phyloP scores from a whole-genome alignment of 1,284 basidiomycete species.

The Apiotrichum siamense region DNA sequence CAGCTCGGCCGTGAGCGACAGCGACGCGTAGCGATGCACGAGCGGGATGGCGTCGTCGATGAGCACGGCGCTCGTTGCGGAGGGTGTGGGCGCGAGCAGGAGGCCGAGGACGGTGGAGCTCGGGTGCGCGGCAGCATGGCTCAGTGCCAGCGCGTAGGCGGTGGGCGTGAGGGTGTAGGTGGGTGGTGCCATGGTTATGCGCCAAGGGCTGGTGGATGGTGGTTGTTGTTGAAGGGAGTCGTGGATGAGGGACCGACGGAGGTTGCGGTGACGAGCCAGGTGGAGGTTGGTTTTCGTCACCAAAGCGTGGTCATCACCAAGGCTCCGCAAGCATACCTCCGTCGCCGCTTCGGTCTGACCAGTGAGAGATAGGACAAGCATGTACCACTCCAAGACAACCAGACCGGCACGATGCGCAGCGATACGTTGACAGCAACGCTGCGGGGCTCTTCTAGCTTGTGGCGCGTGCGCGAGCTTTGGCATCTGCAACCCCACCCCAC shows the following conservation, averaged over 20 bases:
- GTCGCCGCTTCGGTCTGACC: no score
- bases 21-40: slow-evolving; percentile 43
- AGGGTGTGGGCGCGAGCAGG: slow-evolving; percentile 44
- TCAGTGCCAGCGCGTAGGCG: slow-evolving; percentile 34
- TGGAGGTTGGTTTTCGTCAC: no score
- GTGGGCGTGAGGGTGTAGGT: slow-evolving; percentile 16
- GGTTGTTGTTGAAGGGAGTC: background rate
- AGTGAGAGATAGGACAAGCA: no score
- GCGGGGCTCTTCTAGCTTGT: no score
- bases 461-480: no score
- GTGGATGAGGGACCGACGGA: background rate
- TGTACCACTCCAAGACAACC: no score
- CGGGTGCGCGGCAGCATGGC: slow-evolving; percentile 41
- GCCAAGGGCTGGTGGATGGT: background rate
- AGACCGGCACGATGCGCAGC: no score
- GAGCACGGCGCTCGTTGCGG: slow-evolving; percentile 3
- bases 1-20: slow-evolving; percentile 42
- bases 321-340: no score
- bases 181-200: background rate
- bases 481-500: no score
- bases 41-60: slow-evolving; percentile 43
- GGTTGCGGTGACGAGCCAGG: no score
- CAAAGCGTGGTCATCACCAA: no score
- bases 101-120: slow-evolving; percentile 43
- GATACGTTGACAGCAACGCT: no score